Evolutionary conservation across 805 yeast genomes (phyloP), one percentile per base, ranked within the genome.

Genomic region (Lipomyces sp.): DNA sequence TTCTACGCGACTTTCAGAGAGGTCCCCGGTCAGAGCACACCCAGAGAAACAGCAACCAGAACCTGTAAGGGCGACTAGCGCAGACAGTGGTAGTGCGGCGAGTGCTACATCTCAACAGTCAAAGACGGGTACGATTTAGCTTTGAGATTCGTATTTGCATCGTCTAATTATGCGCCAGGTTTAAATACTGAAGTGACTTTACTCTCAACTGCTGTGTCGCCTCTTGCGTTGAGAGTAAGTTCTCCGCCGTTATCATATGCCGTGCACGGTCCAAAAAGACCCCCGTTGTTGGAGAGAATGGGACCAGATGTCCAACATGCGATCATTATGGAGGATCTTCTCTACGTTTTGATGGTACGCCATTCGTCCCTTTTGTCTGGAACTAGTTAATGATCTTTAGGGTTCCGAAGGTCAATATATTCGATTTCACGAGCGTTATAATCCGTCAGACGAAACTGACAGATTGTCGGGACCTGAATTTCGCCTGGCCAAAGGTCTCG

Each of bases 321-420:
- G 0, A 81, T 87, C 33, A 82, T 95, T 0, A 80, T 89, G 15
- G 82, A 85, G 65, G 99, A 94, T 75, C 75, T 92, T 8, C 73
- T 92, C 29, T 83, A 83, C 71, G 88, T 90, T 0, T 75, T 95
- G 13, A 71, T 87, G 39, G 82, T 82, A 37, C 70, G 77, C 29
- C 4, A 10, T 3, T 11, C 2, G 30, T 29, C 33, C 10, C 15
- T 13, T 4, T 4, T 32, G 24, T n/a, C 15, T n/a, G 10, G 34
- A 3, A 30, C 35, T 32, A 35, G 15, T 7, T 30, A n/a, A 53
- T 13, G 34, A n/a, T 10, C 13, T 7, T 1, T 30, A 96, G 96
- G 0, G 77, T 83, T 34, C 65, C 37, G 97, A 92, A 75, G 98
- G 98, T 0, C 81, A 82, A 29, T 91, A 89, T 73, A 85, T 94